These are phyloP conservation scores for Teunomyces kruisii DNA, from an alignment of 805 yeast species.

Conservation along the genomic window DNA sequence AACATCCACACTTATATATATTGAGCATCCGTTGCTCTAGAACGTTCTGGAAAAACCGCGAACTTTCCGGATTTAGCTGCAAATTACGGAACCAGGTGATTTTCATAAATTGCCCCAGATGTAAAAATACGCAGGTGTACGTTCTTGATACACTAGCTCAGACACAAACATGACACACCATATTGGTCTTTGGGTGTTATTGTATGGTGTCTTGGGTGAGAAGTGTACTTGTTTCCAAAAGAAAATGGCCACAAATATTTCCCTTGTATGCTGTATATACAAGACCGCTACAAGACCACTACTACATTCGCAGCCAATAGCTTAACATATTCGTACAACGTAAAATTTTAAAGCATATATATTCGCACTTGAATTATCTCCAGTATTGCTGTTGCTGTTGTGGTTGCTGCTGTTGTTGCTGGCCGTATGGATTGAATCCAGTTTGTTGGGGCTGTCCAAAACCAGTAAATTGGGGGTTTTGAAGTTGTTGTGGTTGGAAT, in stretches of 20 bases:
- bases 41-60: slow-evolving; percentile 6
- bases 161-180: too few species aligned
- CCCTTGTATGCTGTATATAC: too few species aligned
- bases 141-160: too few species aligned
- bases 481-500: slow-evolving; percentile 14
- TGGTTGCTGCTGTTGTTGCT: slow-evolving; percentile 11
- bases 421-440: slow-evolving; percentile 9
- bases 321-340: background rate
- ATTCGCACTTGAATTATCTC: slow-evolving; percentile 1
- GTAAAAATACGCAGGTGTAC: too few species aligned
- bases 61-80: slow-evolving; percentile 1
- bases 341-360: background rate
- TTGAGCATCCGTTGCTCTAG: background rate
- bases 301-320: slow-evolving; percentile 1
- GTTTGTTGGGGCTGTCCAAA: slow-evolving; percentile 11
- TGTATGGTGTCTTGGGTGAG: too few species aligned
- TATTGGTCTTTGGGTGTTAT: too few species aligned
- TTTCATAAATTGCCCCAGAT: too few species aligned
- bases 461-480: slow-evolving; percentile 15
- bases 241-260: too few species aligned
- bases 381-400: slow-evolving; percentile 12
- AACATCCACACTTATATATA: slow-evolving; percentile 23
- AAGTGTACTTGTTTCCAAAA: too few species aligned
- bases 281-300: too few species aligned
- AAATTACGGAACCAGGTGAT: background rate